A percentile compares a stretch with the other conserved stretches of the same genome.
Evolutionary conservation across 2,329 filamentous ascomycete genomes (phyloP).

Genomic region (Apiospora arundinis): DNA sequence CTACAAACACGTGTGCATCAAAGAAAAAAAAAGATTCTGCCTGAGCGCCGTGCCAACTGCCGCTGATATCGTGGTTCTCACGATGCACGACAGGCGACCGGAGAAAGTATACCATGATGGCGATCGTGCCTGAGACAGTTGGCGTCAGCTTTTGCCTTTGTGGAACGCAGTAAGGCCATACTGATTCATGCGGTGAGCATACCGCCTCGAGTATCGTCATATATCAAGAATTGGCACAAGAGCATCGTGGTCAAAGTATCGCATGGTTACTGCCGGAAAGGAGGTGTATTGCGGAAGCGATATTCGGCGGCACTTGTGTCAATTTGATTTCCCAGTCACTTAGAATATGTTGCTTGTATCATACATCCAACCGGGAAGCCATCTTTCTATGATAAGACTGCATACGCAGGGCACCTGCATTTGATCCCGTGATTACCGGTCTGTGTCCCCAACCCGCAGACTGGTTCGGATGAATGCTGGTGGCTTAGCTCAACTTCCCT

Average conservation of each 20-base stretch:
- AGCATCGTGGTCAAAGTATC: neutral
- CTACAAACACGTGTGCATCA: slow-evolving; percentile 15
- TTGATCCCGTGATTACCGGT: slow-evolving; percentile 16
- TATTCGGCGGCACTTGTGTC: neutral
- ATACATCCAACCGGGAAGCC: neutral
- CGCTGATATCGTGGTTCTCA: neutral
- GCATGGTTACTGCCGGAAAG: slow-evolving; percentile 24
- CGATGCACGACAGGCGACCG: neutral
- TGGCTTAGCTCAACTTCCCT: slow-evolving; percentile 17
- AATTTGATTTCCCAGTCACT: neutral
- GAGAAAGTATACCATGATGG: slow-evolving; percentile 9
- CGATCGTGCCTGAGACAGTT: slow-evolving; percentile 17
- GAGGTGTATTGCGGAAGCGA: slow-evolving; percentile 9
- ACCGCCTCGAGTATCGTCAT: slow-evolving; percentile 3
- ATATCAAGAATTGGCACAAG: neutral
- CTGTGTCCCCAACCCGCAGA: neutral
- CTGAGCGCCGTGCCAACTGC: neutral
- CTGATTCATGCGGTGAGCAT: slow-evolving; percentile 17
- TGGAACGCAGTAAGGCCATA: slow-evolving; percentile 1
- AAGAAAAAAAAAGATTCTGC: neutral
- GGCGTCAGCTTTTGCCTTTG: slow-evolving; percentile 11
- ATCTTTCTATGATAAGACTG: neutral
- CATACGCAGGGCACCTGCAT: slow-evolving; percentile 20
- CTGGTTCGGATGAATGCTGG: slow-evolving; percentile 20
- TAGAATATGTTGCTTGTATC: neutral